A percentile compares a stretch with the other conserved stretches of the same genome.
These are phyloP conservation scores for Mycena crocata DNA, from an alignment of 768 basidiomycete genomes.

Conservation along the genomic window DNA sequence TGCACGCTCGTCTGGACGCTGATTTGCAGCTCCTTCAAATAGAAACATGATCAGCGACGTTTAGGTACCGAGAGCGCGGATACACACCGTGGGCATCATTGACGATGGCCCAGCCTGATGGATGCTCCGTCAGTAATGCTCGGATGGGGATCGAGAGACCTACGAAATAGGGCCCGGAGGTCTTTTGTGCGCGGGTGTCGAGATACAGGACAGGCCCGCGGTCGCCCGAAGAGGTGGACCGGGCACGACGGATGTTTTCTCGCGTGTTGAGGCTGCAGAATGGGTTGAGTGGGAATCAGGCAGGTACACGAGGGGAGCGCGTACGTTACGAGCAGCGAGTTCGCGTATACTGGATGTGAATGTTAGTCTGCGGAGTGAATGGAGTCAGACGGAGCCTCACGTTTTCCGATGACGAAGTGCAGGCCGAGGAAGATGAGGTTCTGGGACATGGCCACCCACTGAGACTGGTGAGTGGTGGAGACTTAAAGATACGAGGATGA, in stretches of 20 bases:
- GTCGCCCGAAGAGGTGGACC: constrained; percentile 15
- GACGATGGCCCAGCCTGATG: not conserved
- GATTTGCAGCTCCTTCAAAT: constrained; percentile 21
- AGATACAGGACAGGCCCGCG: constrained; percentile 21
- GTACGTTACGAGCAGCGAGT: constrained; percentile 27
- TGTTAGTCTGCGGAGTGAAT: not conserved
- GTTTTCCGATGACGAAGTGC: constrained; percentile 53
- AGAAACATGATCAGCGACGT: not conserved
- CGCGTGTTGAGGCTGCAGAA: constrained; percentile 22
- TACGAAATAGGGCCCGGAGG: constrained; percentile 1
- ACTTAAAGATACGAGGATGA: not conserved
- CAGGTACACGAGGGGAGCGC: not conserved
- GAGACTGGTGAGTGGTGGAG: not conserved
- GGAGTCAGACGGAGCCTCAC: constrained; percentile 35
- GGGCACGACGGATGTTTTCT: constrained; percentile 21
- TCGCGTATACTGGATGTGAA: constrained; percentile 19
- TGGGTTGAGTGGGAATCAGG: not conserved
- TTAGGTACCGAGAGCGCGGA: not conserved
- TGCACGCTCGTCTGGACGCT: constrained; percentile 28
- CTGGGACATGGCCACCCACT: constrained; percentile 50
- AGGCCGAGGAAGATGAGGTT: constrained; percentile 54
- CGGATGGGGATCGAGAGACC: not conserved
- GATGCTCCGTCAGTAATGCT: not conserved
- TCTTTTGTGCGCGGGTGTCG: constrained; percentile 12
- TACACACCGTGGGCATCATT: constrained; percentile 5